Base-by-base conservation (phyloP, 805 yeast genomes). In the Helenozyma baotianmanensis region DNA sequence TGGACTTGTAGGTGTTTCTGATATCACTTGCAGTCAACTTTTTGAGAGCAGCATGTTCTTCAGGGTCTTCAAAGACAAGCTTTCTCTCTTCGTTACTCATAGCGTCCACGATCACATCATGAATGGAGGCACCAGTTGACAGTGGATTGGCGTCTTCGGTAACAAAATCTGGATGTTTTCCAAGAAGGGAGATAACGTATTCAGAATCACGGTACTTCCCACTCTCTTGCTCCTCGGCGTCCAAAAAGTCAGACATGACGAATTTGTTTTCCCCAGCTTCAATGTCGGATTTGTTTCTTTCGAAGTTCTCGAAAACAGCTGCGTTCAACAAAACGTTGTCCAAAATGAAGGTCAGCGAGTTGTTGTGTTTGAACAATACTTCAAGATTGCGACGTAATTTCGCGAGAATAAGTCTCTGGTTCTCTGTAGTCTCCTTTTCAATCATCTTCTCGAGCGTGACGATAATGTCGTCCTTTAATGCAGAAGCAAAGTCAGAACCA, bases 351-450 rank as follows among this genome's bases (percentile, higher is more conserved):
- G 70, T 48, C 19, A 51, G 40, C 16, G 47, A 43, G 26, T 57
- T 48, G 42, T 65, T 65, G 33, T 56, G 47, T 17, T 54, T 55
- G 47, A 65, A 65, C 25, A 66, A 48, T 9, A 42, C 32, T 6
- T 37, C 31, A 24, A 66, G 54, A 30, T 64, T 64, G 13, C 56
- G 47, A 33, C 41, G 42, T 14, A 66, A 48, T 32, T 61, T 62
- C 7, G 43, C 23, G 39, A 54, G 54, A 12, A 42, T 43, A 14
- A 47, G 31, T 7, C 51, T 38, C 35, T 50, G 53, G 5, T 48
- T 48, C 3, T 21, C 17, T 30, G 32, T 18, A 36, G 47, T 21
- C n/a, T 49, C 47, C 4, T 34, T 28, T 3, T 35, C 32, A 6
- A 43, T 33, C 39, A 60, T 35, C 9, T 33, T 29, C 6, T 40